Evolutionary conservation across 805 yeast genomes (phyloP), one percentile per base, ranked within the genome.

Genomic region (Hanseniaspora singularis): DNA sequence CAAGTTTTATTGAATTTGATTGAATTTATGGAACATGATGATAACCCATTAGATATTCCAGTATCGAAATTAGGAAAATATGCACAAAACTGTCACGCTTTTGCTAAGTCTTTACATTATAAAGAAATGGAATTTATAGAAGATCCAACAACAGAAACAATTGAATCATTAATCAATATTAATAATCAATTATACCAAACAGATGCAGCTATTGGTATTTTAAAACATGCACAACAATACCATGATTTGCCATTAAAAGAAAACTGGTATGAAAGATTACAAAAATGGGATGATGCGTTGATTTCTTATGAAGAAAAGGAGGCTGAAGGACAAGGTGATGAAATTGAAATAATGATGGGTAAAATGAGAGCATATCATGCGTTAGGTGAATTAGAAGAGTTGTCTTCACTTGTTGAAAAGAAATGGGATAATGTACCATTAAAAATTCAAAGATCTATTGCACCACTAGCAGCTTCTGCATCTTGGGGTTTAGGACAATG

Each of bases 401-500:
- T 94, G 20, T 79, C 94, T 10, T 82, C 81, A 51, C 66, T 92
- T 47, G 95, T 96, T 0, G 80, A 78, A 54, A 79, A 77, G 36
- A 86, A 84, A 58, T 92, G 99, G 99, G 69, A 66, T 16, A 67
- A 70, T 26, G 74, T 94, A 0, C 69, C 84, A 1, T 70, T 78
- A 24, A 95, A 86, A 15, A 76, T 77, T 33, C 74, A 79, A 54
- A 70, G 95, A 48, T 76, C 80, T 5, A 87, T 92, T 54, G 98
- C 98, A 1, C 97, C 98, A 0, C 66, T 94, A 46, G 98, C 97
- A 0, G 98, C 98, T 0, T 96, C 97, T 2, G 96, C 98, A 1
- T 86, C 97, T 1, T 92, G 98, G 98, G 96, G 97, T 14, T 68
- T 94, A 34, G 89, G 89, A 1, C 92, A 85, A 58, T 94, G 98